These are phyloP conservation scores for Botryosphaeria dothidea DNA, from an alignment of 2,329 filamentous ascomycete genomes.

Conservation along the genomic window DNA sequence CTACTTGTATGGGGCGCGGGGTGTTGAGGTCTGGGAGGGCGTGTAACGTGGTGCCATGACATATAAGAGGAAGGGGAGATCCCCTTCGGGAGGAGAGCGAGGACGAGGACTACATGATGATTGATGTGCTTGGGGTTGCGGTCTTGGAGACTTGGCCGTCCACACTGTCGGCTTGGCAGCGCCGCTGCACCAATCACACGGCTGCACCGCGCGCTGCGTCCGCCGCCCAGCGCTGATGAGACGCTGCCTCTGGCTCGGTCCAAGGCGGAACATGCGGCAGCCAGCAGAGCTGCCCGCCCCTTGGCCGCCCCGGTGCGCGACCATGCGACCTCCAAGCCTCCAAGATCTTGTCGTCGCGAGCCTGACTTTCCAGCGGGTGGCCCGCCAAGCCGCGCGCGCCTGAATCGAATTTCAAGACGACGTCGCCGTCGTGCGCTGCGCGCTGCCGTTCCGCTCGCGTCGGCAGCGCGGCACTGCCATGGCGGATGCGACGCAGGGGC, in stretches of 20 bases:
- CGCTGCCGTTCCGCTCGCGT: background rate
- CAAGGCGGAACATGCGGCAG: constrained; percentile 17
- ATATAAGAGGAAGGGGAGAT: constrained; percentile 17
- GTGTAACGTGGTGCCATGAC: constrained; percentile 17
- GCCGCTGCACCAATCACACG: background rate
- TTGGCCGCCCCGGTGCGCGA: constrained; percentile 1
- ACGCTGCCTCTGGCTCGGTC: constrained; percentile 14
- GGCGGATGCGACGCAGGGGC: constrained; percentile 10
- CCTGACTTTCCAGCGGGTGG: background rate
- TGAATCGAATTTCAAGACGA: too few species aligned
- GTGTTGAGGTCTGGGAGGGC: background rate
- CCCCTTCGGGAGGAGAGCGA: constrained; percentile 13
- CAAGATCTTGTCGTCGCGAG: too few species aligned
- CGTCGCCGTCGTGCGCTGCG: too few species aligned
- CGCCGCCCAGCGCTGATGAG: constrained; percentile 18
- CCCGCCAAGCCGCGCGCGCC: background rate
- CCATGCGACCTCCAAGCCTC: background rate
- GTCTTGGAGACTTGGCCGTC: constrained; percentile 18
- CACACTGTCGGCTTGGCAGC: background rate
- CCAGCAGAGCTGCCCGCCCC: background rate
- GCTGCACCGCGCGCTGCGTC: too few species aligned
- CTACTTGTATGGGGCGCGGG: background rate
- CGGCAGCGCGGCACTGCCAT: background rate
- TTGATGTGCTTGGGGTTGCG: constrained; percentile 19
- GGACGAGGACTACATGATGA: constrained; percentile 12